Conservation (phyloP, 192 early-diverging fungal genomes). For the Umbelopsis sp. region DNA sequence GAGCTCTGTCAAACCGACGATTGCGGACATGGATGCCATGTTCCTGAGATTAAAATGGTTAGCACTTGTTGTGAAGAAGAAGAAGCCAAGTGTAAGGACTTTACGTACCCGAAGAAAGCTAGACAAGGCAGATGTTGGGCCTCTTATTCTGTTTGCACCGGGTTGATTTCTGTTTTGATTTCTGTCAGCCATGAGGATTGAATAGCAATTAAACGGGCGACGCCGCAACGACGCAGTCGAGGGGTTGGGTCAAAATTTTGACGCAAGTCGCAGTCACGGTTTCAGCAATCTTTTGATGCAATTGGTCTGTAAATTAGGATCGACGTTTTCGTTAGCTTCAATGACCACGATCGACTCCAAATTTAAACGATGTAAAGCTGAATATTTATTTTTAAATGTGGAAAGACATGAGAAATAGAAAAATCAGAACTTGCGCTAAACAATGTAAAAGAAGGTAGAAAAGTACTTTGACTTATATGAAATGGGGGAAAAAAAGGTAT, state of each 20-base stretch:
- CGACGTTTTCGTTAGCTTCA: neutral
- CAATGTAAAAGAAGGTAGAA: neutral
- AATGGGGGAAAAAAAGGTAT: constrained; percentile 2
- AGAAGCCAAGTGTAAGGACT: neutral
- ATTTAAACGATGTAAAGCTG: too few species aligned
- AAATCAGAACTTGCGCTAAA: neutral
- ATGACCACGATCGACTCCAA: neutral
- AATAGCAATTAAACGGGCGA: neutral
- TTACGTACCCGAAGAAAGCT: constrained; percentile 50
- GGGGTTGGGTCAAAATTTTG: constrained; percentile 9
- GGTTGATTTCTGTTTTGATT: neutral
- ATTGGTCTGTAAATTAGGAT: neutral
- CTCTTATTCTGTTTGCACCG: constrained; percentile 43
- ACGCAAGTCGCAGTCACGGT: neutral
- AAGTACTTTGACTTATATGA: neutral
- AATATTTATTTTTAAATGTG: neutral
- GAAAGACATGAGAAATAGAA: neutral
- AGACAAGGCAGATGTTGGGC: constrained; percentile 54
- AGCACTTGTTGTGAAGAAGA: neutral
- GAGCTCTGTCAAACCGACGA: constrained; percentile 10
- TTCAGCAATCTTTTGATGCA: neutral
- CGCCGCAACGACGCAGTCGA: neutral
- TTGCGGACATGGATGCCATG: constrained; percentile 41
- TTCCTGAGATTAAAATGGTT: constrained; percentile 19
- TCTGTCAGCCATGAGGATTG: neutral